These are phyloP conservation scores for Angomonas ambiguus DNA, from an alignment of 208 protist genomes.

Conservation along the genomic window DNA sequence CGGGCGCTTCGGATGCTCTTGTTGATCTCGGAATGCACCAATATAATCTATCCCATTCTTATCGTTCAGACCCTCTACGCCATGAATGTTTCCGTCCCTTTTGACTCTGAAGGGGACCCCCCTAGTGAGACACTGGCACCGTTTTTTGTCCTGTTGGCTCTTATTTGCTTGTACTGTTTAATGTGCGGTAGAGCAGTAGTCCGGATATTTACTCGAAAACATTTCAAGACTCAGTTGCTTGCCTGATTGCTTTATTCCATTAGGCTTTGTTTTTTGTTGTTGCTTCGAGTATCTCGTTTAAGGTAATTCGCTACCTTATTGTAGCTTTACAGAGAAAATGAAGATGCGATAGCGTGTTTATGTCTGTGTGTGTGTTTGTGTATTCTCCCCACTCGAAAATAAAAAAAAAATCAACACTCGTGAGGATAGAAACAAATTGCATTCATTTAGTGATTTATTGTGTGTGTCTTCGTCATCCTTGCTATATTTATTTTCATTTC, in stretches of 20 bases:
- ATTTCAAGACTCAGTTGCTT: slow-evolving; percentile 60
- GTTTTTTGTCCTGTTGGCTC: slow-evolving; percentile 57
- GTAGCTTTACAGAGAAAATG: no score
- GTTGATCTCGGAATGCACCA: slow-evolving; percentile 64
- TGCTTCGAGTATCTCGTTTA: no score
- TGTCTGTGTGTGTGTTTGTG: not conserved
- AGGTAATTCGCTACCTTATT: no score
- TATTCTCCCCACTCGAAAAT: no score
- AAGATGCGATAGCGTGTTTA: no score
- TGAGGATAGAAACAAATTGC: no score
- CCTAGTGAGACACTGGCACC: slow-evolving; percentile 33
- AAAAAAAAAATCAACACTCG: no score
- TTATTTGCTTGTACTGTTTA: slow-evolving; percentile 40
- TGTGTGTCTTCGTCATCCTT: slow-evolving; percentile 2
- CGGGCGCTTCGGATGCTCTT: slow-evolving; percentile 68
- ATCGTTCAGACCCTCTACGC: slow-evolving; percentile 76
- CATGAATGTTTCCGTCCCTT: slow-evolving; percentile 79
- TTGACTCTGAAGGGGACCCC: slow-evolving; percentile 44
- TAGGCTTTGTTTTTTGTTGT: not conserved
- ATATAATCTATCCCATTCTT: slow-evolving; percentile 80
- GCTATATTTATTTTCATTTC: slow-evolving; percentile 10
- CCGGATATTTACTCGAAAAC: slow-evolving; percentile 30
- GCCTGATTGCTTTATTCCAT: slow-evolving; percentile 16
- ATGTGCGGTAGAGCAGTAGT: slow-evolving; percentile 33
- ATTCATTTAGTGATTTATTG: slow-evolving; percentile 10